These are phyloP conservation scores for Scedosporium dehoogii DNA, from an alignment of 2,329 filamentous ascomycete genomes.

Conservation along the genomic window DNA sequence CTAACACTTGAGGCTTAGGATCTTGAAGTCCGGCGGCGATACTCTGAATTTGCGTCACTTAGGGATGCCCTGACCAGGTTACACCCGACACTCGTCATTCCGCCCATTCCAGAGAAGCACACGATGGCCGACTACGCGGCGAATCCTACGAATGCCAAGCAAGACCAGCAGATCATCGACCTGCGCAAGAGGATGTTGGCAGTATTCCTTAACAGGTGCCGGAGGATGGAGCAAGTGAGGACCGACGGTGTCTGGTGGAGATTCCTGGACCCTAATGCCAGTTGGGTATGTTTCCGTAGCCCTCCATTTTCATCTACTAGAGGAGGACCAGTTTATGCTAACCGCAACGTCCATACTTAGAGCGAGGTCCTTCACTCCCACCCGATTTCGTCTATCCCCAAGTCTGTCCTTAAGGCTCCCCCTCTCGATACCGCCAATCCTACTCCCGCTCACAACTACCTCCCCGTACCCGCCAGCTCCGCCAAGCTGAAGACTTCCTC, in stretches of 20 bases:
- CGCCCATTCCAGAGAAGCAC: conserved; percentile 97
- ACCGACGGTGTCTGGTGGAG: conserved; percentile 96
- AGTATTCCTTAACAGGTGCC: conserved; percentile 89
- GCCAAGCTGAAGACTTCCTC: conserved; percentile 66
- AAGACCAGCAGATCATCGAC: conserved; percentile 95
- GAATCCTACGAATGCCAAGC: conserved; percentile 94
- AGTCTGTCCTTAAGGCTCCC: conserved; percentile 90
- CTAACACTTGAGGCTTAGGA: conserved; percentile 46
- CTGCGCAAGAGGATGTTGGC: conserved; percentile 92
- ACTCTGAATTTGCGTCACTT: conserved; percentile 92
- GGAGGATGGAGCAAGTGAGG: conserved; percentile 82
- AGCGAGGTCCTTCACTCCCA: conserved; percentile 91
- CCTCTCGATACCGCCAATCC: conserved; percentile 92
- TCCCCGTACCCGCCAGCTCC: conserved; percentile 76
- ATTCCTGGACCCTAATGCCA: conserved; percentile 94
- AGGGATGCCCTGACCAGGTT: conserved; percentile 80
- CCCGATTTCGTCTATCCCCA: conserved; percentile 83
- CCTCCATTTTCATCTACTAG: background rate
- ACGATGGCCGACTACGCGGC: conserved; percentile 98
- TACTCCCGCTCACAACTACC: conserved; percentile 71
- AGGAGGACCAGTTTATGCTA: conserved; percentile 6
- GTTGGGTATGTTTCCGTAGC: conserved; percentile 60
- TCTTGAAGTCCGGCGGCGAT: conserved; percentile 85
- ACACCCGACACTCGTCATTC: conserved; percentile 90
- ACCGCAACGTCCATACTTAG: conserved; percentile 34